Base-by-base conservation (phyloP, 352 stramenopile species). In the Globisporangium iwayamae region DNA sequence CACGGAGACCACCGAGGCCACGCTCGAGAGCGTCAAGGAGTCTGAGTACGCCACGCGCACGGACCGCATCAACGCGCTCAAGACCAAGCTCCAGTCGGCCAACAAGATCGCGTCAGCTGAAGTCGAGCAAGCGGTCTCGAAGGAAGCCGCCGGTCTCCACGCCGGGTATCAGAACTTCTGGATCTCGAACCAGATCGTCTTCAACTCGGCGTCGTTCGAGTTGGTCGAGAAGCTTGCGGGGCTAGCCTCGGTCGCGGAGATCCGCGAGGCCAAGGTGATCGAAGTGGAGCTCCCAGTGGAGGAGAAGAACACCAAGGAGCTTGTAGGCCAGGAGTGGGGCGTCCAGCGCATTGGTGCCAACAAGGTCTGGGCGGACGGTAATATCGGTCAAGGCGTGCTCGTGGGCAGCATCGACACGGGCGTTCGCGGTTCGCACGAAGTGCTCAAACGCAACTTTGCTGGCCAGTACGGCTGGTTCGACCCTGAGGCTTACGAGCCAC, bases 381-480 rank as follows among this genome's bases (percentile, higher is more conserved):
- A 51, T 30, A 58, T 20, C 22, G 64, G 64, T 10, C 32, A 66
- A 14, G 59, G 59, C 22, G 47, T 70, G 32, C 25, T 65, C 39
- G 58, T 70, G 18, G 57, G n/a, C 25, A 47, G 18, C n/a, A 70
- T 70, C 22, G 36, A 41, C 36, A 41, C 36, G 36, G 36, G 36
- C 36, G 36, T 41, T 10, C 36, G 36, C 8, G 36, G 7, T 51
- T 66, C 64, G 0, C 64, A 70, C 32, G 58, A 70, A 10, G 64
- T 53, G 7, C 48, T 68, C 0, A 63, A 62, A 28, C 38, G 36
- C n/a, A 63, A 57, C 43, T 72, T 63, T 22, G 54, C 60, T 34
- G 20, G 28, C 10, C 45, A 36, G 6, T 68, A 63, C 56, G 39
- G 47, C 36, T 68, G 62, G 62, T 68, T 59, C 45, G 62, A 68